A percentile compares a stretch with the other conserved stretches of the same genome.
Conservation (phyloP, 2,329 filamentous ascomycete genomes). For the Cladosporium cucumerinum region DNA sequence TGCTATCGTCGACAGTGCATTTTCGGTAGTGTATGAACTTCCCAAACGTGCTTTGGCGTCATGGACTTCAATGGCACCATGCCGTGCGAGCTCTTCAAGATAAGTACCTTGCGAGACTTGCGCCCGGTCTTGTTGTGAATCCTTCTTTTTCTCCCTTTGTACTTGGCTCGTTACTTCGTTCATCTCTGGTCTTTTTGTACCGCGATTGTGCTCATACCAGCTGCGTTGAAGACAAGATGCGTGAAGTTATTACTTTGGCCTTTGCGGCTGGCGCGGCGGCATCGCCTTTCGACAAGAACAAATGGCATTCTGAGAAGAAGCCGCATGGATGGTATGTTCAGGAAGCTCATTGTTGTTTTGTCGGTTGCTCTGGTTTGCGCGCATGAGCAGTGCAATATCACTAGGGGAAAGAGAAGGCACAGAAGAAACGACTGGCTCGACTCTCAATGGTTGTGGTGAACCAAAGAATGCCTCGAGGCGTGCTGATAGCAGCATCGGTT, state of each 20-base stretch:
- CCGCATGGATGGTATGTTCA: conserved; percentile 13
- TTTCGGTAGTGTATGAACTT: conserved; percentile 5
- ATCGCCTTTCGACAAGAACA: conserved; percentile 10
- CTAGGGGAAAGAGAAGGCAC: neutral
- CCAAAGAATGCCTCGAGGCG: neutral
- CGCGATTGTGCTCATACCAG: neutral
- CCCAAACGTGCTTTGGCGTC: conserved; percentile 5
- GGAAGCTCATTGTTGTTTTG: neutral
- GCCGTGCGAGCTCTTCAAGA: conserved; percentile 5
- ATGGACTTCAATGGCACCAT: neutral
- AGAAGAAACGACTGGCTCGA: neutral
- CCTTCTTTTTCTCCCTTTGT: neutral
- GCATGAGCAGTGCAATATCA: neutral
- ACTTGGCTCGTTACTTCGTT: neutral
- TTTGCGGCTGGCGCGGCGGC: conserved; percentile 9
- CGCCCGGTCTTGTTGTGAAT: neutral
- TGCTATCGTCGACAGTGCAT: conserved; percentile 11
- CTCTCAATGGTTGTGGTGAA: neutral
- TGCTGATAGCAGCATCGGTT: neutral
- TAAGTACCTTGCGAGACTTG: conserved; percentile 6
- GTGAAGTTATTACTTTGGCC: neutral
- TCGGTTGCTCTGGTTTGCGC: no score
- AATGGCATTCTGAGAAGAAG: conserved; percentile 12
- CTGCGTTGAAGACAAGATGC: neutral
- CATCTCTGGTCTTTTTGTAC: neutral